Evolutionary conservation across 176 grass and related monocot genomes (phyloP), one percentile per base, ranked within the genome.

Genomic region (Bonia amplexicaulis): DNA sequence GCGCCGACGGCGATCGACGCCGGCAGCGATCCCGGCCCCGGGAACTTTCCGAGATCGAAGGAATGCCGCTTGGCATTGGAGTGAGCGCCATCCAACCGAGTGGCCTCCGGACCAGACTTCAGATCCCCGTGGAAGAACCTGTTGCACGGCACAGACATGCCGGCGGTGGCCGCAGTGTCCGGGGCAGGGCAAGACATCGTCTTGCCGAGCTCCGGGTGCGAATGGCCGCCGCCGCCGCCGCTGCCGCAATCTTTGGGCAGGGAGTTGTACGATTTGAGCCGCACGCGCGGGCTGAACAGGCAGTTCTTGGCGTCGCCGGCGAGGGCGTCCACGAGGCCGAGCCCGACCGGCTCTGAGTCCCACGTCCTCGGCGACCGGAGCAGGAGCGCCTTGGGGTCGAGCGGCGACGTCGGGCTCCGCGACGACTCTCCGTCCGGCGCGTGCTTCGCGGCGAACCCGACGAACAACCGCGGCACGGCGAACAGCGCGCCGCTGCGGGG

Each of bases 401-500:
- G 88, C 72, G 91, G 93, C 75, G 96, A 99, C 42, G 93, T 99
- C 45, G 93, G 96, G 90, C 91, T 96, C 84, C 86, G 70, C 26
- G 84, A 84, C n/a, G 91, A 78, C 69, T 95, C 78, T 78, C 78
- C 71, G 72, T 96, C 90, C 57, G 86, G 69, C 47, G 79, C 44
- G 1, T 66, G 81, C 88, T 94, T 99, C 22, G 86, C 84, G 17
- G 87, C 87, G 51, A 94, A 87, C 72, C 90, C 90, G 31, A 96
- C 86, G 78, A 99, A 94, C 25, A 96, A 88, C 15, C 89, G 60
- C 26, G 89, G 91, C 62, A 98, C 87, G 33, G 79, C 88, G 71
- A 95, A 98, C 16, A 98, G 69, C 33, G 91, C 85, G 52, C 74
- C 85, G 57, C 87, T 84, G 23, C 88, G 77, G 33, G 65, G 70